A percentile compares a stretch with the other conserved stretches of the same genome.
phyloP scores from a whole-genome alignment of 768 basidiomycete genomes.

The Pleurotus tuoliensis region DNA sequence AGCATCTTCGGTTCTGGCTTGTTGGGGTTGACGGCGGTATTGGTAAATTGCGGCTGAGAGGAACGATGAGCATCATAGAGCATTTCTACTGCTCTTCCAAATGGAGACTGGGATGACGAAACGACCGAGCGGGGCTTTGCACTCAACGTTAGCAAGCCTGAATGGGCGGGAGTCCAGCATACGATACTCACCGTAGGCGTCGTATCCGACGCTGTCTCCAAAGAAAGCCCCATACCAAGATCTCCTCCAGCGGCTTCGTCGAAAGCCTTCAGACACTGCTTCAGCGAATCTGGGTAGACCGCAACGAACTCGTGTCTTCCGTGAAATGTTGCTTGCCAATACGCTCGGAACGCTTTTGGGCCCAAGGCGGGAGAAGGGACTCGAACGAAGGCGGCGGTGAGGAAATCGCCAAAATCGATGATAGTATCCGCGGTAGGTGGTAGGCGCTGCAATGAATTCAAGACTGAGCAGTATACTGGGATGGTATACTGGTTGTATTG shows the following conservation, averaged over 20 bases:
- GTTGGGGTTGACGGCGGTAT: neutral
- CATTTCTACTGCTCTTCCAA: neutral
- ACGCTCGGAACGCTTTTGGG: slow-evolving; percentile 48
- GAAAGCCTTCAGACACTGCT: slow-evolving; percentile 41
- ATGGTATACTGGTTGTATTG: slow-evolving; percentile 41
- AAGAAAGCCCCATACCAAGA: slow-evolving; percentile 40
- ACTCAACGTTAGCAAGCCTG: neutral
- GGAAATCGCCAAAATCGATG: slow-evolving; percentile 36
- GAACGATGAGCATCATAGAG: neutral
- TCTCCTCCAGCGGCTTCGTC: slow-evolving; percentile 45
- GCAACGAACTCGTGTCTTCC: slow-evolving; percentile 29
- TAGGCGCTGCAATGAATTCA: slow-evolving; percentile 33
- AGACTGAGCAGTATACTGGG: slow-evolving; percentile 40
- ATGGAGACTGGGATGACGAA: slow-evolving; percentile 3
- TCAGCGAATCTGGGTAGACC: slow-evolving; percentile 39
- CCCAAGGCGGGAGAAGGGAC: slow-evolving; percentile 45
- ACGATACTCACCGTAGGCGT: neutral
- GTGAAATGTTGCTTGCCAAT: slow-evolving; percentile 58
- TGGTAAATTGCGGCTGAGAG: neutral
- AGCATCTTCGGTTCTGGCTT: neutral
- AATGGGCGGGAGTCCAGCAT: neutral
- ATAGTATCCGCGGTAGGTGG: slow-evolving; percentile 40
- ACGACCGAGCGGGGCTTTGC: neutral
- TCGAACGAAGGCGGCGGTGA: slow-evolving; percentile 48
- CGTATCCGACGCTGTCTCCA: slow-evolving; percentile 24